Evolutionary conservation across 768 basidiomycete species (phyloP).

Genomic region (Cyclocybe aegerita): DNA sequence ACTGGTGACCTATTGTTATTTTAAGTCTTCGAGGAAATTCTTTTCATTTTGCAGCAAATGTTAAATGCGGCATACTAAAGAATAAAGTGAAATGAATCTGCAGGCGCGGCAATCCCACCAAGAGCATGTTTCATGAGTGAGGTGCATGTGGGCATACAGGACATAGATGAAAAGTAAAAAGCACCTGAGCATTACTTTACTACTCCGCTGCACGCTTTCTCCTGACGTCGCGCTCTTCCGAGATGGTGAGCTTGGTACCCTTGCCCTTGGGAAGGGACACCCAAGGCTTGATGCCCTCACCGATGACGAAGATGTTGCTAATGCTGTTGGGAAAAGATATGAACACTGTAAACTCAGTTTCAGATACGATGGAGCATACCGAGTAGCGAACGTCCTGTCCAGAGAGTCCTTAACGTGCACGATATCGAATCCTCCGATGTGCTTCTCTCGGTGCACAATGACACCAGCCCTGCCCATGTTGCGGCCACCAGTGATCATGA

Average conservation of each 20-base stretch:
- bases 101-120: background rate
- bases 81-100: too few relatives aligned
- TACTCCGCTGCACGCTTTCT: constrained; percentile 79
- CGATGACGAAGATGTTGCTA: constrained; percentile 97
- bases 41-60: too few relatives aligned
- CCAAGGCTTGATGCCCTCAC: constrained; percentile 94
- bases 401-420: constrained; percentile 96
- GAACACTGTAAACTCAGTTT: background rate
- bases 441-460: constrained; percentile 96
- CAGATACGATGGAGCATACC: constrained; percentile 51
- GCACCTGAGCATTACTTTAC: constrained; percentile 32
- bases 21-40: too few relatives aligned
- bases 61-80: too few relatives aligned
- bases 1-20: constrained; percentile 36
- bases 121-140: constrained; percentile 26
- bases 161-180: constrained; percentile 30
- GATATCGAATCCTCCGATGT: constrained; percentile 98
- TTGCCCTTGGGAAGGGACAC: constrained; percentile 97
- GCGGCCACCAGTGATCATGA: constrained; percentile 97
- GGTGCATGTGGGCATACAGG: constrained; percentile 41
- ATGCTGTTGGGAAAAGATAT: constrained; percentile 49
- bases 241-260: constrained; percentile 96
- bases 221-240: constrained; percentile 93
- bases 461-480: constrained; percentile 99
- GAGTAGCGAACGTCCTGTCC: constrained; percentile 96